phyloP scores from a whole-genome alignment of 345 rosid species.

The Euclidium syriacum region DNA sequence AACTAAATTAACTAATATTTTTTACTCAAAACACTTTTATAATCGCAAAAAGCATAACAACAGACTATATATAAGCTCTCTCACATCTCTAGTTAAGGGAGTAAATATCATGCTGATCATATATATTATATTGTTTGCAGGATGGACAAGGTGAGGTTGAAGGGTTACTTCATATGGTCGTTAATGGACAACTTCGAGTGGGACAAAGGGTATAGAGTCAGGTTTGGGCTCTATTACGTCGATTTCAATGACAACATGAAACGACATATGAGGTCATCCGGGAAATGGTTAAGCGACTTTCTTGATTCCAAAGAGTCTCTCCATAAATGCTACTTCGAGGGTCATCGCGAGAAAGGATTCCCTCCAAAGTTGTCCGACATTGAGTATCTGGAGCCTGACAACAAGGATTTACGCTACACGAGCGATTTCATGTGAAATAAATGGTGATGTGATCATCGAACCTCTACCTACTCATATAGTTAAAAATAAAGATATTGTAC shows the following conservation, averaged over 20 bases:
- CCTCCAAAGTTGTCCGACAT: constrained; percentile 19
- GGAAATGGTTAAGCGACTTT: constrained; percentile 29
- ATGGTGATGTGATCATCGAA: background rate
- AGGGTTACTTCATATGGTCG: constrained; percentile 55
- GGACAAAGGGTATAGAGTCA: constrained; percentile 32
- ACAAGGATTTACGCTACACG: background rate
- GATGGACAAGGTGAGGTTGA: constrained; percentile 31
- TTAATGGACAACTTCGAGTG: constrained; percentile 53
- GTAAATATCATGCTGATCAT: background rate
- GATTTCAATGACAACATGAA: constrained; percentile 35
- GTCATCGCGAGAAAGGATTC: constrained; percentile 22
- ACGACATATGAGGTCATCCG: constrained; percentile 35
- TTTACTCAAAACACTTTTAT: background rate
- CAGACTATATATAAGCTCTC: background rate
- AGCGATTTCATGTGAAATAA: constrained; percentile 27
- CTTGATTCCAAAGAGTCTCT: constrained; percentile 20
- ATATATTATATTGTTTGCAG: constrained; percentile 2
- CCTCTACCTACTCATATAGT: constrained; percentile 14
- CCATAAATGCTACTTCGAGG: constrained; percentile 20
- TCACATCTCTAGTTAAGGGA: background rate
- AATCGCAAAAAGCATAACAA: background rate
- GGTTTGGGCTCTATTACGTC: constrained; percentile 42
- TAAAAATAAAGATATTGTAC: background rate
- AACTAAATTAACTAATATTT: background rate
- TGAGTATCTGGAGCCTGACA: constrained; percentile 1